Evolutionary conservation across 805 yeast genomes (phyloP), one percentile per base, ranked within the genome.

Genomic region (Saccharomycopsis sp.): DNA sequence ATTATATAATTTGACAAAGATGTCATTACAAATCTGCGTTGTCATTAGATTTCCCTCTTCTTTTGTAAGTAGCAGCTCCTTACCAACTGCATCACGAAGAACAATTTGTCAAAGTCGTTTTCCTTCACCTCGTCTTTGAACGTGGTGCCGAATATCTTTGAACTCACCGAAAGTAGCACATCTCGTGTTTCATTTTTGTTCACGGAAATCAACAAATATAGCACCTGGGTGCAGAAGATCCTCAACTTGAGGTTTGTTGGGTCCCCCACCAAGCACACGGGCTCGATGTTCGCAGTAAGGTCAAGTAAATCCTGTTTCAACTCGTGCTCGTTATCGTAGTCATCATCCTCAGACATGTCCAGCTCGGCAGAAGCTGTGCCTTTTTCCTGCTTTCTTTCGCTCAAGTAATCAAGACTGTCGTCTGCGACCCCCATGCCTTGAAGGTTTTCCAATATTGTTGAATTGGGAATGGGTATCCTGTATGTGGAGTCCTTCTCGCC

Each of bases 401-500:
- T 20, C 19, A n/a, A 15, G 22, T 15, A 12, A 6, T 36, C 32
- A n/a, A 15, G 13, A 6, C 5, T 5, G 18, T 35, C 18, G 17
- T 31, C 21, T 25, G 29, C 9, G 29, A 25, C 20, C 13, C 32
- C 39, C 54, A 13, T 31, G 13, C 42, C 35, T 50, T 50, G 23
- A 44, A 50, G 6, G 48, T 42, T 5, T 10, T 29, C 29, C 10
- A 43, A 38, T 12, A 40, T 31, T 8, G 27, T 30, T 10, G 15
- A 9, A 22, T 36, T 34, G 4, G 48, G 45, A 10, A 45, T 31
- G 8, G 34, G 31, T 6, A 71, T 57, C 36, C 68, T 73, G 45
- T 65, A 67, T 2, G 76, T 69, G 15, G 73, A 59, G 54, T 73
- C 77, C 52, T 67, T 59, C n/a, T 66, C 61, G 0, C 73, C 75